Evolutionary conservation across 768 basidiomycete genomes (phyloP), one percentile per base, ranked within the genome.

Genomic region (Krasilnikovozyma curviuscula): DNA sequence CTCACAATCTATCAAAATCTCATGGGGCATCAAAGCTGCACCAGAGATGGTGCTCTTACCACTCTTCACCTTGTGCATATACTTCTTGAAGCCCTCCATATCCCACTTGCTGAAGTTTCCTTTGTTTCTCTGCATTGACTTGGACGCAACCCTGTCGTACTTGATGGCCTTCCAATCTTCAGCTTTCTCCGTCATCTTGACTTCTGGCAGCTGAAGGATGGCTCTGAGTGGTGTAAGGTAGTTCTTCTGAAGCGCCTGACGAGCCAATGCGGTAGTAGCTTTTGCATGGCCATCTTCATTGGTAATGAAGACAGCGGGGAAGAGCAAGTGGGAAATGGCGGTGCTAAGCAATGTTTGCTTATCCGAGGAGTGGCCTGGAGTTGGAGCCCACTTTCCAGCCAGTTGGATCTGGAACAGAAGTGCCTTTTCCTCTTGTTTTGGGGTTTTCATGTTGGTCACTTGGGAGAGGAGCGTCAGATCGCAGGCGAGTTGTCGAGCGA

Each of bases 371-470:
- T 67, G 65, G 3, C 61, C 68, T 12, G 75, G 73, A 2, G 73
- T 72, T 0, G 80, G 79, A 0, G 78, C 78, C 79, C 79, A 82
- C 60, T 81, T 83, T 1, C 70, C 69, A 1, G 71, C 77, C 14
- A 79, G 70, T 7, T 72, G 72, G 18, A 81, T 63, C 28, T 67
- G 63, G 51, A 62, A 68, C 6, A 70, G 54, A 21, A 71, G 60
- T 4, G 33, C 50, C 18, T 13, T 31, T 33, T 46, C 35, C 6
- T 43, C 41, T 21, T 25, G 54, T 43, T 34, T 27, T 50, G 1
- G 53, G 59, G 40, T 60, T 54, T 8, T 60, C 8, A 61, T 59
- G 0, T 54, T 54, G 1, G 66, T 57, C 19, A 75, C 62, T 1
- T 57, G 45, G 6, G 66, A 43, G 24, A 77, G 65, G 7, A 69